Percentiles rank a stretch among this genome's conserved stretches.
phyloP scores from a whole-genome alignment of 805 yeast species.

The Yamadazyma insecticola region DNA sequence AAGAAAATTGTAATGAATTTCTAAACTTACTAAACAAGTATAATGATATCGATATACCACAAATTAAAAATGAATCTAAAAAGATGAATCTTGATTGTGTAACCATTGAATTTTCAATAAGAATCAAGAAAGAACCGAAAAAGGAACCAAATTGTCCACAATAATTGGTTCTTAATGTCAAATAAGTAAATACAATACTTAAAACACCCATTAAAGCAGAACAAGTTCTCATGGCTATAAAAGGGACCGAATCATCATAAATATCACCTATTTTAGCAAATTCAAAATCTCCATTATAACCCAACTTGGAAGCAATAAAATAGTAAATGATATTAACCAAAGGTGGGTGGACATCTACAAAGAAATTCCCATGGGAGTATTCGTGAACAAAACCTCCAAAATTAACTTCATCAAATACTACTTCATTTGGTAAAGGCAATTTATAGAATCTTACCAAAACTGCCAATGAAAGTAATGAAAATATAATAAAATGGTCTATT shows the following conservation, averaged over 20 bases:
- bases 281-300: conserved; percentile 45
- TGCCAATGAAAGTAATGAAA: conserved; percentile 18
- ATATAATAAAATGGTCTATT: conserved; percentile 17
- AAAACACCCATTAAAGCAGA: conserved; percentile 53
- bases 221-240: conserved; percentile 51
- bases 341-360: conserved; percentile 73
- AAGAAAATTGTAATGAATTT: conserved; percentile 39
- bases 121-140: conserved; percentile 46
- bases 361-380: conserved; percentile 55
- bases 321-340: conserved; percentile 57
- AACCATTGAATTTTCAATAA: conserved; percentile 62
- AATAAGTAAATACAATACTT: conserved; percentile 48
- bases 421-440: conserved; percentile 31
- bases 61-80: conserved; percentile 41
- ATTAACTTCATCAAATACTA: conserved; percentile 48
- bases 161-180: conserved; percentile 51
- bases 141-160: conserved; percentile 48
- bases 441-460: conserved; percentile 26
- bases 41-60: conserved; percentile 41
- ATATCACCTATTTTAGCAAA: conserved; percentile 41
- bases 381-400: conserved; percentile 35
- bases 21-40: conserved; percentile 50
- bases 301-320: conserved; percentile 46
- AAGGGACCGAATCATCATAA: conserved; percentile 35
- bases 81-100: conserved; percentile 52